Conservation (phyloP, 345 rosid species). For the Pistacia atlantica region DNA sequence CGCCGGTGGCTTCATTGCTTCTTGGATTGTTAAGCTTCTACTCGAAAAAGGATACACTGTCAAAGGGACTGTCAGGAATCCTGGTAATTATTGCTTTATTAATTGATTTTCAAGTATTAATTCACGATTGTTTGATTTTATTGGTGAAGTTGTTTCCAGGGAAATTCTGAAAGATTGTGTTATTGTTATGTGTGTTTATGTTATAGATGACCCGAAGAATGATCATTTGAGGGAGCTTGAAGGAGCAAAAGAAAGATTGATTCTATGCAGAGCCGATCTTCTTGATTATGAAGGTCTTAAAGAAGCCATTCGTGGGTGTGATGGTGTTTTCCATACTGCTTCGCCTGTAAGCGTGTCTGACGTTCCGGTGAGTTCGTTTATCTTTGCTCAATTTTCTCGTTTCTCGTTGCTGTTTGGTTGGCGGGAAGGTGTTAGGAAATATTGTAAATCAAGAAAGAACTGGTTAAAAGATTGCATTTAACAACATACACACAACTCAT, state of each 20-base stretch:
- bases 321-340: conserved; percentile 59
- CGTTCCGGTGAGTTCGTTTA: conserved; percentile 68
- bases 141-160: no score
- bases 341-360: conserved; percentile 53
- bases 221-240: conserved; percentile 79
- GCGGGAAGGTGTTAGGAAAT: conserved; percentile 2
- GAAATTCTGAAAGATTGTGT: background rate
- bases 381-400: no score
- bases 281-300: conserved; percentile 64
- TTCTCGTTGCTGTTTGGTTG: background rate
- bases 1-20: conserved; percentile 96
- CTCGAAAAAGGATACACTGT: conserved; percentile 82
- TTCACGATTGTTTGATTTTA: no score
- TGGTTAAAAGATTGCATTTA: no score
- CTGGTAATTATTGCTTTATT: conserved; percentile 38
- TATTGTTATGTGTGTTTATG: background rate
- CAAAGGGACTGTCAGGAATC: conserved; percentile 85
- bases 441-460: background rate
- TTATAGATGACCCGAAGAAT: conserved; percentile 82
- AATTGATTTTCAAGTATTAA: no score
- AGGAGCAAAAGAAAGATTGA: conserved; percentile 88
- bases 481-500: no score
- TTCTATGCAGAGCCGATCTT: conserved; percentile 72
- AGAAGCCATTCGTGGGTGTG: conserved; percentile 76
- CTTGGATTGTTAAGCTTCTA: conserved; percentile 91